A percentile compares a stretch with the other conserved stretches of the same genome.
phyloP scores from a whole-genome alignment of 1,139 yeast genomes.

The Yamadazyma songkhlaensis region DNA sequence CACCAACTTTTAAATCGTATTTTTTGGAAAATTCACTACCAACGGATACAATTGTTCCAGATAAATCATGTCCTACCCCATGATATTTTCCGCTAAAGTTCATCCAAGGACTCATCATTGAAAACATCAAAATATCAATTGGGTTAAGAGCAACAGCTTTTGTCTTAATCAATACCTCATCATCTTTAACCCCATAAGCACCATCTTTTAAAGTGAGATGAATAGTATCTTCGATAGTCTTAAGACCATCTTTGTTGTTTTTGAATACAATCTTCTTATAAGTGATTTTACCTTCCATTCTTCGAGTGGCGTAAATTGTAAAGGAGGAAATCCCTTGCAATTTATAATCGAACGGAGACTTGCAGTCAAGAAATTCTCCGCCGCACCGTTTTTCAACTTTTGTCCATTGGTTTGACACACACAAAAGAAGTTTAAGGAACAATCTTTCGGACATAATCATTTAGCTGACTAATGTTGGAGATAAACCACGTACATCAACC shows the following conservation, averaged over 20 bases:
- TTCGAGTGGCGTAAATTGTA: no score
- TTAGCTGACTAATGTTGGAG: no score
- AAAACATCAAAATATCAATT: constrained; percentile 54
- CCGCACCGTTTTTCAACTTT: no score
- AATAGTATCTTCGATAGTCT: neutral
- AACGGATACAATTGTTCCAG: constrained; percentile 60
- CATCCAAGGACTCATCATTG: constrained; percentile 12
- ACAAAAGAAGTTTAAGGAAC: no score
- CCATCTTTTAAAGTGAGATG: neutral
- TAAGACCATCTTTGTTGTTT: neutral
- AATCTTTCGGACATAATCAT: no score
- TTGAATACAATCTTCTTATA: constrained; percentile 5
- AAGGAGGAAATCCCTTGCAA: no score
- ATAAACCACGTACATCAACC: no score
- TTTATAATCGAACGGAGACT: no score
- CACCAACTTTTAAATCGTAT: constrained; percentile 49
- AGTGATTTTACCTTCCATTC: constrained; percentile 2
- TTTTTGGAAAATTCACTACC: constrained; percentile 39
- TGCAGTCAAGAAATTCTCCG: no score
- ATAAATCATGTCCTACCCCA: constrained; percentile 67
- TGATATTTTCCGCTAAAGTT: neutral
- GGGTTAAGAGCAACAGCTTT: constrained; percentile 65
- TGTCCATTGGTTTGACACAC: no score
- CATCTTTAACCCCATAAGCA: constrained; percentile 31
- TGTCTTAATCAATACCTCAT: constrained; percentile 56